A percentile compares a stretch with the other conserved stretches of the same genome.
These are phyloP conservation scores for Adansonia digitata DNA, from an alignment of 345 rosid genomes.

Conservation along the genomic window DNA sequence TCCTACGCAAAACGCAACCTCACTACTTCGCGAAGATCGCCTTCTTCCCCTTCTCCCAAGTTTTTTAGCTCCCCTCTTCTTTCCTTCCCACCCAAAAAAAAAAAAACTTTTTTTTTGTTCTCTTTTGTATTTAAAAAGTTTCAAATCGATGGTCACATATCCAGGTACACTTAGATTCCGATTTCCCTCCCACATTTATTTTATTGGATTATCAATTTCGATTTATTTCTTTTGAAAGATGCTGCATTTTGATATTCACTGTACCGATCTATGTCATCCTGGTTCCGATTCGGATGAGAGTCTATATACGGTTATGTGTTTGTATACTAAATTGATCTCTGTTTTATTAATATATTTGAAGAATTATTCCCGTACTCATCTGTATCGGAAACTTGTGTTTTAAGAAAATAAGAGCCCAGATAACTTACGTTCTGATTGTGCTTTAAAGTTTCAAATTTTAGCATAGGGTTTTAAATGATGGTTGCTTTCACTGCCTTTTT, in stretches of 20 bases:
- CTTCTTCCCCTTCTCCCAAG: neutral
- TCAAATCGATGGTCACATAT: neutral
- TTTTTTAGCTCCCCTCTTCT: neutral
- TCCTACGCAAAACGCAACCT: neutral
- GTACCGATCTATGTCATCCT: neutral
- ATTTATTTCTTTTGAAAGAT: neutral
- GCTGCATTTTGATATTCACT: neutral
- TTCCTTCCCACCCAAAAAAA: neutral
- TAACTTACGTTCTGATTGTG: neutral
- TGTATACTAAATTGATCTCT: too few relatives aligned
- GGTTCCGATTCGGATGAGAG: too few relatives aligned
- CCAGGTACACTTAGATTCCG: neutral
- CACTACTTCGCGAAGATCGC: neutral
- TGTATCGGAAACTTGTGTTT: too few relatives aligned
- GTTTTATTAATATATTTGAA: too few relatives aligned
- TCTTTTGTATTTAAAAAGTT: neutral
- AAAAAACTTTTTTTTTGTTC: too few relatives aligned
- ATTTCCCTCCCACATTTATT: neutral
- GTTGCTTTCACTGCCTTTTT: neutral
- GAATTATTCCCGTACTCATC: too few relatives aligned
- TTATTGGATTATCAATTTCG: neutral
- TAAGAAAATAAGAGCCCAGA: too few relatives aligned
- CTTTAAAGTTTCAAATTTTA: neutral
- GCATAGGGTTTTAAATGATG: neutral
- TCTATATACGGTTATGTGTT: too few relatives aligned